Evolutionary conservation across 1,284 basidiomycete species (phyloP).

Genomic region (Psilocybe mexicana): DNA sequence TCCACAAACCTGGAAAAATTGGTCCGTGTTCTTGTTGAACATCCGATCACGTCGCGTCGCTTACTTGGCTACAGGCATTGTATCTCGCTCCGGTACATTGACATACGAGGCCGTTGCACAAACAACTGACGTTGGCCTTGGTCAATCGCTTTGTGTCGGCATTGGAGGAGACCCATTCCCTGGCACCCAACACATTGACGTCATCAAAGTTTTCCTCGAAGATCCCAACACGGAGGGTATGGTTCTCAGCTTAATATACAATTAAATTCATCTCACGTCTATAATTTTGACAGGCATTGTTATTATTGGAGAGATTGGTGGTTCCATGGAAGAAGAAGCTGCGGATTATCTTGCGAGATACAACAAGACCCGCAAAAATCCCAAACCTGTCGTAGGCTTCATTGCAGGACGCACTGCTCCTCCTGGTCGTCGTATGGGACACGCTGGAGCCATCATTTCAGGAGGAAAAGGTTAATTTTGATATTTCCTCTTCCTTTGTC

Average conservation of each 20-base stretch:
- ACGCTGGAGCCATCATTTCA: constrained; percentile 97
- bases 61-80: constrained; percentile 69
- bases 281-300: constrained; percentile 72
- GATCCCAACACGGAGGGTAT: constrained; percentile 90
- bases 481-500: not conserved
- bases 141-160: constrained; percentile 95
- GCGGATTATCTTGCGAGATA: constrained; percentile 93
- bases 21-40: constrained; percentile 47
- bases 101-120: constrained; percentile 94
- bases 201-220: constrained; percentile 94
- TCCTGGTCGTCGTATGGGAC: constrained; percentile 97
- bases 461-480: constrained; percentile 84
- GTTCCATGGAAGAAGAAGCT: constrained; percentile 99
- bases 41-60: constrained; percentile 11
- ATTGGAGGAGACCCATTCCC: constrained; percentile 99
- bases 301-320: constrained; percentile 98
- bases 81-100: constrained; percentile 94
- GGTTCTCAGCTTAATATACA: not conserved
- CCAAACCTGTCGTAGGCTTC: constrained; percentile 97
- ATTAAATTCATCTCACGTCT: constrained; percentile 3
- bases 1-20: constrained; percentile 94
- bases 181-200: constrained; percentile 94
- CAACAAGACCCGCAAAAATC: constrained; percentile 86
- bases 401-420: constrained; percentile 98
- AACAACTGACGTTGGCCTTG: constrained; percentile 94